These are phyloP conservation scores for Firmiana major DNA, from an alignment of 345 rosid species.

Conservation along the genomic window DNA sequence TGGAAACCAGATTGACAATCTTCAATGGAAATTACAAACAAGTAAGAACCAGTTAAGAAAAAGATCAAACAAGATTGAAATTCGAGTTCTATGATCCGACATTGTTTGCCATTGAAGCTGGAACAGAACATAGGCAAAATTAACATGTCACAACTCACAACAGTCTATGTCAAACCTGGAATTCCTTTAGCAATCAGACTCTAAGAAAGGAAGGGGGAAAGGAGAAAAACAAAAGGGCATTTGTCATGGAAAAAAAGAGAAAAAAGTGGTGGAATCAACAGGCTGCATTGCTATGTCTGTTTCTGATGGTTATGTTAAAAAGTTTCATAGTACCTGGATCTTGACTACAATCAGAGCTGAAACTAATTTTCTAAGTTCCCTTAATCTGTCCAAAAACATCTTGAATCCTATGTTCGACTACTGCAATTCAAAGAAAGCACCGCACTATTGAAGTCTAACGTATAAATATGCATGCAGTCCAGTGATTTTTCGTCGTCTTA, in stretches of 20 bases:
- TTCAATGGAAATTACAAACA: background rate
- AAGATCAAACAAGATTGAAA: background rate
- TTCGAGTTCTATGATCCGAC: background rate
- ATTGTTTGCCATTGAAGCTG: background rate
- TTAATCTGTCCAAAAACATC: too few species aligned
- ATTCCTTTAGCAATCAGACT: background rate
- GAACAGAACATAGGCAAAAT: background rate
- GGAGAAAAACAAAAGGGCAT: too few species aligned
- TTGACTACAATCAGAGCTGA: background rate
- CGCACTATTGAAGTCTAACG: too few species aligned
- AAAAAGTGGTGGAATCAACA: too few species aligned
- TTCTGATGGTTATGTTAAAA: too few species aligned
- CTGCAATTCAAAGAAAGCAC: background rate
- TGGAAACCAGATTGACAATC: background rate
- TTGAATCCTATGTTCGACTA: background rate
- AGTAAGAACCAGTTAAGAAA: background rate
- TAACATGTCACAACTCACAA: background rate
- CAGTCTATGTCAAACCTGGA: background rate
- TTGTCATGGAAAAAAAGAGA: background rate
- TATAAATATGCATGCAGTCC: too few species aligned
- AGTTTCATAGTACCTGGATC: too few species aligned
- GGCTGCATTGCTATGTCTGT: too few species aligned
- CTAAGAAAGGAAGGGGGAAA: too few species aligned
- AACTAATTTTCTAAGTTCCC: too few species aligned
- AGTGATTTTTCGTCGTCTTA: too few species aligned